These are phyloP conservation scores for Trametes pubescens DNA, from an alignment of 1,284 basidiomycete genomes.

Conservation along the genomic window DNA sequence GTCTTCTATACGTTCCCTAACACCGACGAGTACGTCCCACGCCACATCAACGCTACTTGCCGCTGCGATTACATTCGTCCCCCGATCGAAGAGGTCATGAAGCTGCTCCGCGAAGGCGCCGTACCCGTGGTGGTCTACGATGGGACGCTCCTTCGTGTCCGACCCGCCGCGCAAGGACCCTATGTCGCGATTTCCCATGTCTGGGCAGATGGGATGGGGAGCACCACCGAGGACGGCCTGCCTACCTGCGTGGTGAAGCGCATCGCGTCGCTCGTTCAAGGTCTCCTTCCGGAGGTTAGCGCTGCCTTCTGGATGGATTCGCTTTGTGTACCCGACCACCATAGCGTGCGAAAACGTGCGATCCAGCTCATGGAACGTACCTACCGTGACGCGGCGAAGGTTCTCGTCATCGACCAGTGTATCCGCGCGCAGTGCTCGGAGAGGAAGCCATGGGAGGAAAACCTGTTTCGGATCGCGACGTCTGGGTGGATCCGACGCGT, in stretches of 20 bases:
- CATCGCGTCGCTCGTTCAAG: slow-evolving; percentile 11
- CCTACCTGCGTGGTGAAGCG: slow-evolving; percentile 26
- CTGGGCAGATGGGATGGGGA: slow-evolving; percentile 35
- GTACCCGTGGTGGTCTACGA: slow-evolving; percentile 15
- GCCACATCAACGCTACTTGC: slow-evolving; percentile 21
- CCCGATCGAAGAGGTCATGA: slow-evolving; percentile 14
- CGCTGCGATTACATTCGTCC: slow-evolving; percentile 12
- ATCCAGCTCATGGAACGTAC: slow-evolving; percentile 32
- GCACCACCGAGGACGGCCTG: slow-evolving; percentile 30
- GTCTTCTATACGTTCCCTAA: slow-evolving; percentile 18
- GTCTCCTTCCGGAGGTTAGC: slow-evolving; percentile 17
- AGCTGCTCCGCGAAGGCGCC: slow-evolving; percentile 5
- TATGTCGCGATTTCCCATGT: slow-evolving; percentile 35
- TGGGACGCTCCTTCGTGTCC: not conserved
- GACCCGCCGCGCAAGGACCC: not conserved
- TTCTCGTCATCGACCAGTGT: slow-evolving; percentile 29
- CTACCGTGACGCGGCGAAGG: slow-evolving; percentile 22
- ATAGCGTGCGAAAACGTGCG: slow-evolving; percentile 20
- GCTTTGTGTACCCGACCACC: slow-evolving; percentile 28
- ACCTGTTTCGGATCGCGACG: slow-evolving; percentile 23
- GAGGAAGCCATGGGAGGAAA: slow-evolving; percentile 19
- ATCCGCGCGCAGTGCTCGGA: slow-evolving; percentile 22
- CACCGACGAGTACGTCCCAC: slow-evolving; percentile 7
- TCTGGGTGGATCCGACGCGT: slow-evolving; percentile 31
- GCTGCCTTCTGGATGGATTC: slow-evolving; percentile 35